Percentiles rank a stretch among this genome's conserved stretches.
Evolutionary conservation across 345 rosid genomes (phyloP).

Genomic region (Hypericum androsaemum): DNA sequence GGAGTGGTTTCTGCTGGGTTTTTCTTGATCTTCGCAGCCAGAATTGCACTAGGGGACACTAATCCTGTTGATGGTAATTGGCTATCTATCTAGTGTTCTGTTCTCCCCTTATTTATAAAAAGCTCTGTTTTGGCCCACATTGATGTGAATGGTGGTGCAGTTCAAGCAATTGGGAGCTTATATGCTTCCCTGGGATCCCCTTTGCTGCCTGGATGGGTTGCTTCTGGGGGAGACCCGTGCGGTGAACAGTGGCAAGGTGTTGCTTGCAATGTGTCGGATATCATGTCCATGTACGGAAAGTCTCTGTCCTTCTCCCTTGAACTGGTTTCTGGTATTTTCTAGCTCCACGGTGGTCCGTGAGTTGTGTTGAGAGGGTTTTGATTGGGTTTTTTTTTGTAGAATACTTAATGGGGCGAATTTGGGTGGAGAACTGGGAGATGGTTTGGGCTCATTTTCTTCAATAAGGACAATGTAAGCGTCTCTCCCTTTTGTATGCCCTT

Average conservation of each 20-base stretch:
- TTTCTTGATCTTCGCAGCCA: constrained; percentile 45
- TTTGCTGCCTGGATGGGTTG: constrained; percentile 84
- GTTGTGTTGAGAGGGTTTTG: neutral
- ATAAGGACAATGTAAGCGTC: constrained; percentile 64
- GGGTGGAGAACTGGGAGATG: constrained; percentile 82
- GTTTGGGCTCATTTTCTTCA: constrained; percentile 54
- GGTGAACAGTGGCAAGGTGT: constrained; percentile 91
- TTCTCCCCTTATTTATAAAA: neutral
- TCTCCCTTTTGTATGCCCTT: neutral
- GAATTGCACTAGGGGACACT: constrained; percentile 49
- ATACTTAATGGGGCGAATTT: constrained; percentile 78
- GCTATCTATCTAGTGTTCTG: neutral
- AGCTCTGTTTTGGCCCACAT: constrained; percentile 21
- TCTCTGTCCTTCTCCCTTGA: constrained; percentile 2
- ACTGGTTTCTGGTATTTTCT: neutral
- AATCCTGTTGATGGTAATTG: constrained; percentile 66
- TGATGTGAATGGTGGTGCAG: constrained; percentile 41
- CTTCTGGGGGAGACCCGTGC: constrained; percentile 92
- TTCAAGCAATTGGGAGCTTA: constrained; percentile 72
- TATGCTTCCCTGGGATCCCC: constrained; percentile 69
- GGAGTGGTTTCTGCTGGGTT: constrained; percentile 30
- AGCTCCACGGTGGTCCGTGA: neutral
- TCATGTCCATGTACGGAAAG: constrained; percentile 41
- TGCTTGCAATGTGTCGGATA: constrained; percentile 51
- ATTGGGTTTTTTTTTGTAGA: constrained; percentile 30